Conservation (phyloP, 352 stramenopile species). For the Pythium sukuiense region DNA sequence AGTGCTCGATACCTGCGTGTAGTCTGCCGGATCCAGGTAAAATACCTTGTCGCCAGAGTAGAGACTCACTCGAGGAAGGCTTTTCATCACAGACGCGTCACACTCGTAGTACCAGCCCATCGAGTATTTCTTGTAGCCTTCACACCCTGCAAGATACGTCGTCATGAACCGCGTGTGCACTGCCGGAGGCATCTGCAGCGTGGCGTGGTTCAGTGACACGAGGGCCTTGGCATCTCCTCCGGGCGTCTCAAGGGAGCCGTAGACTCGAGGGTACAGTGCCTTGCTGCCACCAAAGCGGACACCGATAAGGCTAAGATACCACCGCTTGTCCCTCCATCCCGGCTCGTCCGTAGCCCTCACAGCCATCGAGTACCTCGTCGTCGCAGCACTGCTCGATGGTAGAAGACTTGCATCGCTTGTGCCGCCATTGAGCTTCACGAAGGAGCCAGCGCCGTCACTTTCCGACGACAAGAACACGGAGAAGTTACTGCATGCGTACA, state of each 20-base stretch:
- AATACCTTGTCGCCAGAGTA: constrained; percentile 7
- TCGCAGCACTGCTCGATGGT: background rate
- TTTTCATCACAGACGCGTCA: background rate
- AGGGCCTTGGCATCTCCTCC: background rate
- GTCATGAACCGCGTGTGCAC: background rate
- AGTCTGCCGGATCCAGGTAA: constrained; percentile 10
- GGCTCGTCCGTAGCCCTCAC: background rate
- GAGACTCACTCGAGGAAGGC: constrained; percentile 5
- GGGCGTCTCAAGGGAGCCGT: background rate
- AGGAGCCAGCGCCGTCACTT: background rate
- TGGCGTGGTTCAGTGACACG: background rate
- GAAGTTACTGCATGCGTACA: background rate
- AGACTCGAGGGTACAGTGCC: constrained; percentile 7
- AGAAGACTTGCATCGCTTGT: background rate
- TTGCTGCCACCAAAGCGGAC: constrained; percentile 11
- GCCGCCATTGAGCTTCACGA: background rate
- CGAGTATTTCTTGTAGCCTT: background rate
- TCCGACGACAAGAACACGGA: background rate
- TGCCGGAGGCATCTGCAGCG: constrained; percentile 1
- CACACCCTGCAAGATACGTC: background rate
- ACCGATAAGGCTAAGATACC: constrained; percentile 2
- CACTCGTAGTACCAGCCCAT: constrained; percentile 4
- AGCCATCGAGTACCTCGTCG: constrained; percentile 4
- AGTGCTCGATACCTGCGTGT: constrained; percentile 7
- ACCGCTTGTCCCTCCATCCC: background rate